Percentiles rank a stretch among this genome's conserved stretches.
Conservation (phyloP, 2,329 filamentous ascomycete genomes). For the Biscogniauxia marginata region DNA sequence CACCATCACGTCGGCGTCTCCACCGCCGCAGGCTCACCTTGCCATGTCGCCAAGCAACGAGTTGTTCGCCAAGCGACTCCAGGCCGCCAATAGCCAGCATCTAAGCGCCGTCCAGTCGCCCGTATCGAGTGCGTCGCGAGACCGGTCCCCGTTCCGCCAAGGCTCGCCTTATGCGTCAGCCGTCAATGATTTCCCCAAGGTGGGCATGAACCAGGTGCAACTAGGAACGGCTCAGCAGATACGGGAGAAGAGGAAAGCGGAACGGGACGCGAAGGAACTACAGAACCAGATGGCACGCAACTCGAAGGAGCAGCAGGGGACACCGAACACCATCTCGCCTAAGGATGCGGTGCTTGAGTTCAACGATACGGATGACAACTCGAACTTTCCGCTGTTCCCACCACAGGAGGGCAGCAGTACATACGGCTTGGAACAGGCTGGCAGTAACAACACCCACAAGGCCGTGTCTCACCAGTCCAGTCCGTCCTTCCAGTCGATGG, state of each 20-base stretch:
- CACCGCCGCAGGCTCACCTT: constrained; percentile 44
- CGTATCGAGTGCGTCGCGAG: constrained; percentile 51
- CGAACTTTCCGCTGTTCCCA: constrained; percentile 72
- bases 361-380: constrained; percentile 68
- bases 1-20: constrained; percentile 55
- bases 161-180: constrained; percentile 61
- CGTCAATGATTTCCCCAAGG: constrained; percentile 43
- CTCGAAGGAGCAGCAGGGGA: constrained; percentile 43
- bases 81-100: constrained; percentile 75
- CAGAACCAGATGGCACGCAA: constrained; percentile 42
- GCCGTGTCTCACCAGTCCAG: constrained; percentile 26
- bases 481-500: constrained; percentile 26
- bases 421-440: constrained; percentile 38
- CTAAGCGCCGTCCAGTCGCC: constrained; percentile 58
- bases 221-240: constrained; percentile 58
- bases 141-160: constrained; percentile 78
- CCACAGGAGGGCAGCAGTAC: constrained; percentile 46
- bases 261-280: constrained; percentile 52
- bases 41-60: constrained; percentile 54
- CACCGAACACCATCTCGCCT: constrained; percentile 87
- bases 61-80: constrained; percentile 72
- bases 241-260: constrained; percentile 60
- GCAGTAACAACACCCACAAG: constrained; percentile 19
- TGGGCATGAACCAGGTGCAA: constrained; percentile 32
- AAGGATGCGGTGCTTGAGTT: constrained; percentile 90